Percentiles rank a stretch among this genome's conserved stretches.
Conservation (phyloP, 768 basidiomycete genomes). For the Candolleomyces efflorescens region DNA sequence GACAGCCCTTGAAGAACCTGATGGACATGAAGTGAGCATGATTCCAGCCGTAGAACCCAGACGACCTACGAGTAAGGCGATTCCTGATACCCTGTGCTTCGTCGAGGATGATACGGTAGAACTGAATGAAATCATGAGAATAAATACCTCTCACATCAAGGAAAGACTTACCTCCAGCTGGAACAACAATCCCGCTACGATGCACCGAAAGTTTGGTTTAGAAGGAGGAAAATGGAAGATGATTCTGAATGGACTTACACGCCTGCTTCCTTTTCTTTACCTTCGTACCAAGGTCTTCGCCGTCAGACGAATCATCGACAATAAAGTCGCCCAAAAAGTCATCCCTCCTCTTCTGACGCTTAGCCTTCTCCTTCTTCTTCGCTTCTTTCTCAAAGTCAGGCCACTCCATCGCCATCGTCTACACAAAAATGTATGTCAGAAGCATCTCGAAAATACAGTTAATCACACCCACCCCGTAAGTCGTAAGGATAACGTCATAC, state of each 20-base stretch:
- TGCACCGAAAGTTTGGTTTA: background rate
- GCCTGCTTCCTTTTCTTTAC: constrained; percentile 29
- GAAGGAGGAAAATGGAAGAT: background rate
- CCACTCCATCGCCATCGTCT: constrained; percentile 61
- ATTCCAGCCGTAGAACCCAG: background rate
- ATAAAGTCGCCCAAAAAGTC: constrained; percentile 21
- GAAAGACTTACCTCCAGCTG: constrained; percentile 37
- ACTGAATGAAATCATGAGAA: constrained; percentile 23
- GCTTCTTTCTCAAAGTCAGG: constrained; percentile 47
- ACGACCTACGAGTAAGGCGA: constrained; percentile 39
- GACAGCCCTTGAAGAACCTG: constrained; percentile 52
- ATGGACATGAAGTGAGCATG: background rate
- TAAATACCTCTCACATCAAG: background rate
- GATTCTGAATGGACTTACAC: constrained; percentile 14
- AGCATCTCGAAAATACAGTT: constrained; percentile 1
- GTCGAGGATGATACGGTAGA: constrained; percentile 50
- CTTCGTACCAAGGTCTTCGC: constrained; percentile 22
- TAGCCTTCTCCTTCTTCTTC: constrained; percentile 41
- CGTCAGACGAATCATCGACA: constrained; percentile 30
- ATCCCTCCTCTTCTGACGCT: constrained; percentile 24
- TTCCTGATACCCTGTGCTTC: constrained; percentile 56
- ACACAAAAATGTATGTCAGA: background rate
- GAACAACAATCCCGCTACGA: constrained; percentile 43
- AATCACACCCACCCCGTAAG: constrained; percentile 31
- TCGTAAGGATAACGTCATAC: constrained; percentile 63